Evolutionary conservation across 768 basidiomycete genomes (phyloP), one percentile per base, ranked within the genome.

Genomic region (Panaeolus papilionaceus): DNA sequence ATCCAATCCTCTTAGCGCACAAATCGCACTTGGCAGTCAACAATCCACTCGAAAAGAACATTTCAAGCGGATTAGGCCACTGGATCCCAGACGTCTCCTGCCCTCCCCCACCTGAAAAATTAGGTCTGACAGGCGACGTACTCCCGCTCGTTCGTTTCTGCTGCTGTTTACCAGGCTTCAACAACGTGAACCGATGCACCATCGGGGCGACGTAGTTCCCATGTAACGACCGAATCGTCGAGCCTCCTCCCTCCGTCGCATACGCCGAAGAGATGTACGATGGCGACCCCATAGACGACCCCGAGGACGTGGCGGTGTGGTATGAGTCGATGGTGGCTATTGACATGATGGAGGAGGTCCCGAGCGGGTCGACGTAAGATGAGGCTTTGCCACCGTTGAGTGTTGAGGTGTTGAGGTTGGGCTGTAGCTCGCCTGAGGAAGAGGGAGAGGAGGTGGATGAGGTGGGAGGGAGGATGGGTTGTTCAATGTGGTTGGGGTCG

Each of bases 171-270:
- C 93, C 93, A 16, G 94, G 93, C 76, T 91, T 93, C 72, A 95
- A 84, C 38, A 96, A 84, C 23, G 94, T 92, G 82, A 96, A 96
- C 18, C 95, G 90, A 76, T 96, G 95, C 2, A 94, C 84, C 63
- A 89, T 82, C 0, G 88, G 84, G 3, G 81, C 78, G 5, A 82
- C 71, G 64, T 75, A 81, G 70, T 80, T 79, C 20, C 78, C 80
- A 26, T 79, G 77, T 1, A 85, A 71, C 3, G 85, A 81, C 40
- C 82, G 81, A 61, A 91, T 84, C 7, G 91, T 91, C 1, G 92
- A 92, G 20, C 91, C 89, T 11, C 91, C 89, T 11, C 92, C 93
- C 71, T 92, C 90, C 0, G 92, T 94, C 4, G 93, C 93, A 16
- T 82, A 83, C 1, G 92, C 85, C 37, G 77, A 82, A 12, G 85